A percentile compares a stretch with the other conserved stretches of the same genome.
phyloP scores from a whole-genome alignment of 257 asterid genomes.

The Asclepias syriaca region DNA sequence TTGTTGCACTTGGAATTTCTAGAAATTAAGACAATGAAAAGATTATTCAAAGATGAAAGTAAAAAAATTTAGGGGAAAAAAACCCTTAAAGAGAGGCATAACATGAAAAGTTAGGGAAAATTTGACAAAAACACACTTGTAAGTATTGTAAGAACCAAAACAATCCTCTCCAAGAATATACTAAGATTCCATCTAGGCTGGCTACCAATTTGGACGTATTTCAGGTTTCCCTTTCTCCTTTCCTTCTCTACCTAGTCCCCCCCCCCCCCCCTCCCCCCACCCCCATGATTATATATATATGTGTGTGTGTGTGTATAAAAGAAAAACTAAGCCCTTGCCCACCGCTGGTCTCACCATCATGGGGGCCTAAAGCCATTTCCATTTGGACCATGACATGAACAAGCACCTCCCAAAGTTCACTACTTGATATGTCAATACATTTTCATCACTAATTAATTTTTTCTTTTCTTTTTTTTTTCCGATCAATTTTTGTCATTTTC shows the following conservation, averaged over 20 bases:
- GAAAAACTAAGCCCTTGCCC: neutral
- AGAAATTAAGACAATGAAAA: conserved; percentile 3
- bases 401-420: neutral
- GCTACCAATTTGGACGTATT: conserved; percentile 13
- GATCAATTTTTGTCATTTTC: too few relatives aligned
- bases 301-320: too few relatives aligned
- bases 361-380: neutral
- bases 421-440: neutral
- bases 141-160: conserved; percentile 7
- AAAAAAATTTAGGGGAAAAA: neutral
- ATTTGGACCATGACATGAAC: conserved; percentile 6
- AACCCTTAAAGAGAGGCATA: neutral
- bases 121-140: neutral
- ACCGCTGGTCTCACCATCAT: conserved; percentile 19
- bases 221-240: neutral
- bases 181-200: conserved; percentile 18
- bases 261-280: neutral
- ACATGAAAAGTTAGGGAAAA: neutral
- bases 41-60: neutral
- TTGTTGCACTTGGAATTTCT: conserved; percentile 1
- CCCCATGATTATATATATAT: neutral
- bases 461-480: too few relatives aligned
- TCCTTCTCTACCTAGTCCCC: too few relatives aligned
- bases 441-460: neutral
- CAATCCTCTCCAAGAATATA: conserved; percentile 3